Evolutionary conservation across 2,329 filamentous ascomycete species (phyloP).

Genomic region (Fusarium sp.): DNA sequence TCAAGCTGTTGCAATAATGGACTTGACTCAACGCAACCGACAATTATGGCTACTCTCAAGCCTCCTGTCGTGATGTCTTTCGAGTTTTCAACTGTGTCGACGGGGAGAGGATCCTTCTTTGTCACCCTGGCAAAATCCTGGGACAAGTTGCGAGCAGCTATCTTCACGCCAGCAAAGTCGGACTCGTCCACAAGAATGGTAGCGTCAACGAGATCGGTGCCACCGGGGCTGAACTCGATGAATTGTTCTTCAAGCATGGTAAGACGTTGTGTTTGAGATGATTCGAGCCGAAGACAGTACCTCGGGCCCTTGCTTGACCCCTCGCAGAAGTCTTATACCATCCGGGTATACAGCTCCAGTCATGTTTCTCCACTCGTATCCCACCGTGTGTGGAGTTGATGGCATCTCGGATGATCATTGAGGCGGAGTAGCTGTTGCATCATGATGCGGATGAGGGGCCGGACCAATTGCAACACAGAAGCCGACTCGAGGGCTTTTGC

Average conservation of each 20-base stretch:
- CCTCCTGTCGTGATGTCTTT: rapidly evolving
- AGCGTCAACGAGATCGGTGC: slow-evolving; percentile 13
- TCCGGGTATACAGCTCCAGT: neutral
- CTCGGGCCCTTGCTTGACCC: neutral
- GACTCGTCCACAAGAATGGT: slow-evolving; percentile 22
- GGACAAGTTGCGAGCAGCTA: slow-evolving; percentile 23
- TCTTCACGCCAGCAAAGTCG: slow-evolving; percentile 21
- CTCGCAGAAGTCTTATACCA: neutral
- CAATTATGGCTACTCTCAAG: neutral
- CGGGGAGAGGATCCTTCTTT: neutral
- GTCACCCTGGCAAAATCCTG: slow-evolving; percentile 25
- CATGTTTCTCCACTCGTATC: neutral
- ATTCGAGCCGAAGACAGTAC: neutral
- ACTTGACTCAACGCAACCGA: slow-evolving; percentile 16
- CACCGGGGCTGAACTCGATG: slow-evolving; percentile 10
- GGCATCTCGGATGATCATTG: neutral
- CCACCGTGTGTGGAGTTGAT: neutral
- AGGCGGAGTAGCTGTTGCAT: neutral
- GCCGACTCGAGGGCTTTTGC: neutral
- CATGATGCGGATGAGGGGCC: neutral
- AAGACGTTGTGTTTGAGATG: neutral
- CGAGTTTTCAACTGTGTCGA: neutral
- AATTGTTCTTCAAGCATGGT: slow-evolving; percentile 29
- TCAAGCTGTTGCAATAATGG: neutral
- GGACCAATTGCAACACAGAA: neutral